Evolutionary conservation across 495 filamentous ascomycete species (phyloP).

Genomic region (Penicillium angulare): DNA sequence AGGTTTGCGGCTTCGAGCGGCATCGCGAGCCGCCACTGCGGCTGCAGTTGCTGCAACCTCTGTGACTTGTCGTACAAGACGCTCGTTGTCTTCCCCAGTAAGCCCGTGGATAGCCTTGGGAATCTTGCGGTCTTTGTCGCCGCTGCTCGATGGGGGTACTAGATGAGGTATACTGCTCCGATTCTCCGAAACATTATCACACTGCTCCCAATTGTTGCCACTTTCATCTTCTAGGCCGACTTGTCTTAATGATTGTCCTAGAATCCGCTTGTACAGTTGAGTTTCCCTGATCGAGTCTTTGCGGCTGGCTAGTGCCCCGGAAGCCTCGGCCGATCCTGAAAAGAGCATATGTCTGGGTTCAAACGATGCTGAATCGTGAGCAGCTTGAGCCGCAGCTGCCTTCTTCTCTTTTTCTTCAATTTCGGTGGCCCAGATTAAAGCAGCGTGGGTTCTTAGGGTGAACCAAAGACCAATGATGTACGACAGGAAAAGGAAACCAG

Average conservation of each 20-base stretch:
- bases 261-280: slow-evolving; percentile 86
- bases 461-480: slow-evolving; percentile 96
- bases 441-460: slow-evolving; percentile 92
- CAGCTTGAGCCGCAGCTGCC: slow-evolving; percentile 18
- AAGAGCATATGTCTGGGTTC: slow-evolving; percentile 38
- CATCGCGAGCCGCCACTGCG: slow-evolving; percentile 81
- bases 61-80: slow-evolving; percentile 76
- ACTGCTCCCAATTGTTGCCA: slow-evolving; percentile 44
- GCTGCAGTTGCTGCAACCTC: slow-evolving; percentile 93
- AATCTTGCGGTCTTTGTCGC: slow-evolving; percentile 17
- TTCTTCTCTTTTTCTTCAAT: slow-evolving; percentile 70
- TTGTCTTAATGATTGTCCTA: slow-evolving; percentile 83
- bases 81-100: slow-evolving; percentile 74
- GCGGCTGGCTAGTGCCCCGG: slow-evolving; percentile 20
- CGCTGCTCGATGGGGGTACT: slow-evolving; percentile 56
- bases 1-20: slow-evolving; percentile 50
- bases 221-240: slow-evolving; percentile 60
- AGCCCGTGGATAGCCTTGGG: slow-evolving; percentile 54
- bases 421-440: slow-evolving; percentile 92
- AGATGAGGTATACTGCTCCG: slow-evolving; percentile 56
- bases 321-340: slow-evolving; percentile 30
- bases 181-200: slow-evolving; percentile 20
- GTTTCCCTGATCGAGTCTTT: slow-evolving; percentile 68
- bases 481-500: slow-evolving; percentile 81
- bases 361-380: slow-evolving; percentile 39